Conservation (phyloP, 2,329 filamentous ascomycete genomes). For the Cordyceps tenuipes region DNA sequence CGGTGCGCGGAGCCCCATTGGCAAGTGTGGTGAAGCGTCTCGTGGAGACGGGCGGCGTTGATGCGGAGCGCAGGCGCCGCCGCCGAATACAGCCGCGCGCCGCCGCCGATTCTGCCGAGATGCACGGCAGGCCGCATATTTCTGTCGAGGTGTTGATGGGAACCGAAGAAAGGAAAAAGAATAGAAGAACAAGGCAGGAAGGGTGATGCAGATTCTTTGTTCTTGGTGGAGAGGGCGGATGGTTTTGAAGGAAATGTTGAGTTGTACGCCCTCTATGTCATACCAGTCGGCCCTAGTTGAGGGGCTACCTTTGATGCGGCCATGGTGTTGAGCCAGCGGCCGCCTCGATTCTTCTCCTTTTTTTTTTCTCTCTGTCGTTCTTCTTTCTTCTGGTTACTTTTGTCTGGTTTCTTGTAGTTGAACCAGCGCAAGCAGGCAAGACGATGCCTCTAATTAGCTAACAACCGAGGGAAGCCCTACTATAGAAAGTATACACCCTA, state of each 20-base stretch:
- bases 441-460: no score
- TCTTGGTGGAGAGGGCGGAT: not conserved
- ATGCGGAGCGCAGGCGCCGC: conserved; percentile 14
- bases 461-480: no score
- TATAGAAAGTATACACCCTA: no score
- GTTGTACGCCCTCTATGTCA: not conserved
- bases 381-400: no score
- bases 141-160: not conserved
- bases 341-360: not conserved
- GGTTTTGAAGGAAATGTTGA: not conserved
- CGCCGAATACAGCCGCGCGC: not conserved
- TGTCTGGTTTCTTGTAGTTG: no score
- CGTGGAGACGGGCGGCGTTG: conserved; percentile 21
- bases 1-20: conserved; percentile 25
- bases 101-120: not conserved
- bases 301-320: not conserved
- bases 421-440: no score
- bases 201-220: not conserved
- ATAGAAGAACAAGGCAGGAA: not conserved
- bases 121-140: not conserved
- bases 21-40: conserved; percentile 25
- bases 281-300: not conserved
- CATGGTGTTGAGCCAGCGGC: not conserved
- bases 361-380: no score
- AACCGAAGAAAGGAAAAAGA: not conserved